Evolutionary conservation across 2,329 filamentous ascomycete species (phyloP).

Genomic region (Thelonectria discophora): DNA sequence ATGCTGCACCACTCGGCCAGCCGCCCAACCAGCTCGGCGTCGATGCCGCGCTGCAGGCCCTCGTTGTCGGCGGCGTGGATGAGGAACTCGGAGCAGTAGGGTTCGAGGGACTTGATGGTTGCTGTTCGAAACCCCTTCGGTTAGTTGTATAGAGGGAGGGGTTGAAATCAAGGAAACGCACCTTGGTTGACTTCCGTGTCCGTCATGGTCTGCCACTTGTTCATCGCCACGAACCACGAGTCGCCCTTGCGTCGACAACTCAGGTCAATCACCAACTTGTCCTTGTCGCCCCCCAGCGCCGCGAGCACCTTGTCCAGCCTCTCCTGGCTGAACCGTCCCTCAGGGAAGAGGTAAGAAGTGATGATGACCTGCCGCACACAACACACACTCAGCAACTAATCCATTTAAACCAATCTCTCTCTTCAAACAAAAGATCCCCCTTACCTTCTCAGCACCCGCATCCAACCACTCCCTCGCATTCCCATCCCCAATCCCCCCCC

Average conservation of each 20-base stretch:
- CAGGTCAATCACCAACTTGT: constrained; percentile 91
- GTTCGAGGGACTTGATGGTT: constrained; percentile 81
- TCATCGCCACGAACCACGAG: constrained; percentile 96
- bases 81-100: constrained; percentile 94
- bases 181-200: constrained; percentile 93
- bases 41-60: constrained; percentile 89
- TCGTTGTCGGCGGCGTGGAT: constrained; percentile 98
- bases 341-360: constrained; percentile 92
- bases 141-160: no score
- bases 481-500: constrained; percentile 87
- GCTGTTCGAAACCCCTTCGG: constrained; percentile 63
- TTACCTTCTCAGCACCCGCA: constrained; percentile 86
- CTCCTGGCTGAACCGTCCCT: constrained; percentile 80
- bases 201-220: constrained; percentile 98
- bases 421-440: no score
- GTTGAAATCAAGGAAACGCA: constrained; percentile 49
- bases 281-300: constrained; percentile 76
- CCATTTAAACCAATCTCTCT: constrained; percentile 17
- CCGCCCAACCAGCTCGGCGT: constrained; percentile 80
- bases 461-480: constrained; percentile 91
- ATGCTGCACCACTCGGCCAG: constrained; percentile 88
- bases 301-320: constrained; percentile 78
- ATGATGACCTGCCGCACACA: constrained; percentile 81
- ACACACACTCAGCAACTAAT: not conserved
- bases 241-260: constrained; percentile 83